These are phyloP conservation scores for Aureobasidium sp. DNA, from an alignment of 2,329 filamentous ascomycete genomes.

Conservation along the genomic window DNA sequence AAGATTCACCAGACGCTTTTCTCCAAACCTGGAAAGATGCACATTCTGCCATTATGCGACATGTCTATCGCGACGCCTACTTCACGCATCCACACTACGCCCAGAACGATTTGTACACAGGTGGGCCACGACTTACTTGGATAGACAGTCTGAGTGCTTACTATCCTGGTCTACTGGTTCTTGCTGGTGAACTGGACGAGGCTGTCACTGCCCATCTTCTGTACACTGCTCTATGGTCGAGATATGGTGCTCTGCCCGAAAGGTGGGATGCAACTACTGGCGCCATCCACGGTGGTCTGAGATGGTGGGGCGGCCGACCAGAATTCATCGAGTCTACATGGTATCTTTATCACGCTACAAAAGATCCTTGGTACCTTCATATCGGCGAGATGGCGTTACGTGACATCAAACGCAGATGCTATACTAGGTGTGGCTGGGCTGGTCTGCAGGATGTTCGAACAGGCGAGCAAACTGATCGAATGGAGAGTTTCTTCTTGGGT, in stretches of 20 bases:
- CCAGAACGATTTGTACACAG: constrained; percentile 80
- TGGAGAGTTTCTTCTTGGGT: constrained; percentile 98
- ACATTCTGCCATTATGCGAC: constrained; percentile 77
- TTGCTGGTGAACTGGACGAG: constrained; percentile 85
- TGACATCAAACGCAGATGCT: constrained; percentile 82
- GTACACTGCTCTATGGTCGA: constrained; percentile 88
- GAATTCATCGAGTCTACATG: constrained; percentile 98
- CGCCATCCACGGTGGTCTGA: constrained; percentile 74
- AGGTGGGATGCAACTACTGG: constrained; percentile 83
- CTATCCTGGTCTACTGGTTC: constrained; percentile 78
- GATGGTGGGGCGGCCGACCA: constrained; percentile 91
- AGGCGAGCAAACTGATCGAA: constrained; percentile 86
- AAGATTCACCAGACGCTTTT: constrained; percentile 70
- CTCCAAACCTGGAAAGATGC: constrained; percentile 76
- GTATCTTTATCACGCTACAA: constrained; percentile 86
- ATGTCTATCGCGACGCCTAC: constrained; percentile 69
- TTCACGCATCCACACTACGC: constrained; percentile 87
- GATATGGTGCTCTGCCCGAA: constrained; percentile 89
- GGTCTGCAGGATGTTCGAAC: constrained; percentile 54
- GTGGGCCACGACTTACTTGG: constrained; percentile 84
- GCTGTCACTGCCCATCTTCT: constrained; percentile 83
- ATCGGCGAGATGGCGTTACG: constrained; percentile 90
- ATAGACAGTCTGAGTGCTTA: constrained; percentile 94
- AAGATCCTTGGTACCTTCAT: constrained; percentile 92
- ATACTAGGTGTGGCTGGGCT: constrained; percentile 88